Percentiles rank a stretch among this genome's conserved stretches.
Evolutionary conservation across 495 filamentous ascomycete species (phyloP).

Genomic region (Echria macrotheca): DNA sequence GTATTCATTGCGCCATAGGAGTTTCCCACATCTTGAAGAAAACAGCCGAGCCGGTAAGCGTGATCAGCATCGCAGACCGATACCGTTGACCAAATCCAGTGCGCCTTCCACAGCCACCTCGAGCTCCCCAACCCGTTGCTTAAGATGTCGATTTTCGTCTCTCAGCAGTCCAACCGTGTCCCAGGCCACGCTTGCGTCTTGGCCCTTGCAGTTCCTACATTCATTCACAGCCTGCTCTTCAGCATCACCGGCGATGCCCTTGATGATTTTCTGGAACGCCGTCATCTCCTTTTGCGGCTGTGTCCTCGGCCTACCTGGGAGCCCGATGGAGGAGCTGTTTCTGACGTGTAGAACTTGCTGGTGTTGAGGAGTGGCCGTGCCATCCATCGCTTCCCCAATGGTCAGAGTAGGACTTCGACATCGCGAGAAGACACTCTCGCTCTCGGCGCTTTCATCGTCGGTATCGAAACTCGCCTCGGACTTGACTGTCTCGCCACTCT

Average conservation of each 20-base stretch:
- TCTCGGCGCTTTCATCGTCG: constrained; percentile 50
- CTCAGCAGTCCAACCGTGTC: constrained; percentile 62
- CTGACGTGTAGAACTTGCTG: too few relatives aligned
- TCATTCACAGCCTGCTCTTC: constrained; percentile 24
- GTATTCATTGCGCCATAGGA: too few relatives aligned
- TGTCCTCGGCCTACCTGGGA: constrained; percentile 15
- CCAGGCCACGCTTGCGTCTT: constrained; percentile 63
- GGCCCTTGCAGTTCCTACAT: constrained; percentile 57
- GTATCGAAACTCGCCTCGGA: constrained; percentile 36
- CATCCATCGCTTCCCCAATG: constrained; percentile 30
- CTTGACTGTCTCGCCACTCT: constrained; percentile 48
- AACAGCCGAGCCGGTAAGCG: too few relatives aligned
- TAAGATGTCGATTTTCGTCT: constrained; percentile 67
- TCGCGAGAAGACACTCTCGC: constrained; percentile 60
- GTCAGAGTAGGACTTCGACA: constrained; percentile 47
- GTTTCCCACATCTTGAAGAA: too few relatives aligned
- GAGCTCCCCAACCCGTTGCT: constrained; percentile 59
- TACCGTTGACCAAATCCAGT: constrained; percentile 56
- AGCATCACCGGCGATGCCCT: constrained; percentile 36
- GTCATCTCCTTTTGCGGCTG: constrained; percentile 33
- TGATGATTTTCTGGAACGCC: constrained; percentile 48
- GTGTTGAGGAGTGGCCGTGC: constrained; percentile 12
- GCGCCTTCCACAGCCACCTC: constrained; percentile 68
- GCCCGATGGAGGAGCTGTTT: constrained; percentile 4
- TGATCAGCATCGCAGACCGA: constrained; percentile 27